A percentile compares a stretch with the other conserved stretches of the same genome.
Evolutionary conservation across 352 stramenopile genomes (phyloP).

Genomic region (Stramenopiles sp.): DNA sequence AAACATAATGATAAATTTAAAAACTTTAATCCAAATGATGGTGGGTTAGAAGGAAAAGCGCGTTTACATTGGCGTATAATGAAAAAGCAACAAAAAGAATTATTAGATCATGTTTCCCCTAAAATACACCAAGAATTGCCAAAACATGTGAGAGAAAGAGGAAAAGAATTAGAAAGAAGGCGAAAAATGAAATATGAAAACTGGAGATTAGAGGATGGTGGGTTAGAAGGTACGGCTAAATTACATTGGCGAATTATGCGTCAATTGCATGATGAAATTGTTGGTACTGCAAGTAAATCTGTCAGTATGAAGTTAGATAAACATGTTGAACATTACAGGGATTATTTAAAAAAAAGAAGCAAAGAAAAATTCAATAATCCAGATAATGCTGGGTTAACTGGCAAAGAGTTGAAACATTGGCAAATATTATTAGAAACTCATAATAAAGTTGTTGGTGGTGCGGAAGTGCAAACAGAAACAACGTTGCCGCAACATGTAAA

Average conservation of each 20-base stretch:
- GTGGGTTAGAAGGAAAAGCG: not conserved
- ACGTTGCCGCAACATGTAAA: not conserved
- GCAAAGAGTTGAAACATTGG: constrained; percentile 8
- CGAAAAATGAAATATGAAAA: constrained; percentile 4
- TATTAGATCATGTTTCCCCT: not conserved
- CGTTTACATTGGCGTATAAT: not conserved
- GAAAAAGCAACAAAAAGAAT: not conserved
- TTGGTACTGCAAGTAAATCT: not conserved
- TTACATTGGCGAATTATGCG: not conserved
- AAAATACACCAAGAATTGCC: not conserved
- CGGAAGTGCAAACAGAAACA: not conserved
- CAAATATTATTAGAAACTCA: not conserved
- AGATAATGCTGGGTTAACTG: constrained; percentile 7
- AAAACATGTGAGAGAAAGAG: not conserved
- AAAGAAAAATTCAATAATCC: not conserved
- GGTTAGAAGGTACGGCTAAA: not conserved
- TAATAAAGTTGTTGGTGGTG: constrained; percentile 3
- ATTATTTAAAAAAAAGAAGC: not conserved
- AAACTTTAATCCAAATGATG: constrained; percentile 4
- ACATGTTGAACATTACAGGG: not conserved
- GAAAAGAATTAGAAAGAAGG: not conserved
- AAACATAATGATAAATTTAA: not conserved
- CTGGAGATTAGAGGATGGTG: not conserved
- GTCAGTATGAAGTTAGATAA: not conserved
- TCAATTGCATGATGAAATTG: not conserved